A percentile compares a stretch with the other conserved stretches of the same genome.
Conservation (phyloP, 495 filamentous ascomycete species). For the Talaromyces proteolyticus region DNA sequence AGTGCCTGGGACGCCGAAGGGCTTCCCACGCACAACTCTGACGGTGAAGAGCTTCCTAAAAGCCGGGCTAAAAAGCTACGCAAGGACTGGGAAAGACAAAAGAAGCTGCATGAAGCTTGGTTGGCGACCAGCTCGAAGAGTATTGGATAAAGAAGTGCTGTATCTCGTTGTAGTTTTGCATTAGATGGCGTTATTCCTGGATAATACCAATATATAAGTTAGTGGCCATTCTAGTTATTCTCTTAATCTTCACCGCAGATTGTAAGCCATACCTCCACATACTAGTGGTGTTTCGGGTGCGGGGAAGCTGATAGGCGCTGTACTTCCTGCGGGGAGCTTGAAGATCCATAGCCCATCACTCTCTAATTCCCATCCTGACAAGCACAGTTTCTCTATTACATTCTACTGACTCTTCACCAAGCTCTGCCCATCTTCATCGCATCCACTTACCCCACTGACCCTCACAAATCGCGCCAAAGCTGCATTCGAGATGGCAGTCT, state of each 20-base stretch:
- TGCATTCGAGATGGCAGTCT: background rate
- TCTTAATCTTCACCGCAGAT: no score
- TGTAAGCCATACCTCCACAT: no score
- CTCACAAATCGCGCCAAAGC: background rate
- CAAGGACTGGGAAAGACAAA: constrained; percentile 92
- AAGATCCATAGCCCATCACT: no score
- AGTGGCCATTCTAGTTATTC: no score
- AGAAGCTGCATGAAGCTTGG: constrained; percentile 74
- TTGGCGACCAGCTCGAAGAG: constrained; percentile 15
- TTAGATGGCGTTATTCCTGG: background rate
- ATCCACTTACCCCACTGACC: no score
- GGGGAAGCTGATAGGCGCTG: no score
- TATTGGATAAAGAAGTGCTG: background rate
- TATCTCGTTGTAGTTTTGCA: background rate
- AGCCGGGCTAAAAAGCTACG: constrained; percentile 72
- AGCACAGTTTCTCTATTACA: no score
- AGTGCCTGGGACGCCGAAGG: constrained; percentile 83
- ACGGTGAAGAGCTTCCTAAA: constrained; percentile 80
- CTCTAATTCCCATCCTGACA: no score
- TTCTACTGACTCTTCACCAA: no score
- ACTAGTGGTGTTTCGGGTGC: no score
- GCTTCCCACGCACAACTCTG: constrained; percentile 67
- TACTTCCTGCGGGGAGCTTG: background rate
- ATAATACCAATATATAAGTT: no score
- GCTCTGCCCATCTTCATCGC: no score